Conservation (phyloP, 768 basidiomycete species). For the Leccinum variicolor region DNA sequence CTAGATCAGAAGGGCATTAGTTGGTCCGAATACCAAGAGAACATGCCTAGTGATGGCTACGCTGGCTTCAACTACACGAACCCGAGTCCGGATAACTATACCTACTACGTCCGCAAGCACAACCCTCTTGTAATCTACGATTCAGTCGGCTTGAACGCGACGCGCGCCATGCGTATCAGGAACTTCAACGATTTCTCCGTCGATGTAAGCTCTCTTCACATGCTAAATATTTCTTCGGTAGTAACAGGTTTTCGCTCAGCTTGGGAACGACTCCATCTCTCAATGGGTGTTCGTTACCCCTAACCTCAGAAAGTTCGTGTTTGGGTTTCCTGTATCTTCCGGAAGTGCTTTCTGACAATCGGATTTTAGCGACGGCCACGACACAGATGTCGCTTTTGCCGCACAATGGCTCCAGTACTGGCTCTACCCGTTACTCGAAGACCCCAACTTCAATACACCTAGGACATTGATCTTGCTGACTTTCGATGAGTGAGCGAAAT, state of each 20-base stretch:
- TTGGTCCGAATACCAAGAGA: conserved; percentile 61
- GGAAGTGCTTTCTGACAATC: background rate
- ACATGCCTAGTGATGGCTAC: conserved; percentile 49
- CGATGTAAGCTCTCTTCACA: conserved; percentile 35
- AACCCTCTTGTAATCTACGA: conserved; percentile 50
- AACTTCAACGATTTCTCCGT: conserved; percentile 60
- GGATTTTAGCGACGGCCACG: conserved; percentile 50
- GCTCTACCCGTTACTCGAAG: conserved; percentile 47
- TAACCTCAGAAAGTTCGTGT: conserved; percentile 38
- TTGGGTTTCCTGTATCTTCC: background rate
- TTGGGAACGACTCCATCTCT: conserved; percentile 42
- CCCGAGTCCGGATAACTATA: conserved; percentile 31
- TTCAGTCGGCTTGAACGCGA: conserved; percentile 40
- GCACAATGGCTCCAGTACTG: conserved; percentile 46
- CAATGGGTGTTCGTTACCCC: conserved; percentile 64
- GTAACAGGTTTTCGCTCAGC: conserved; percentile 5
- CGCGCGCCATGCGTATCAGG: conserved; percentile 42
- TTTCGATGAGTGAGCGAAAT: conserved; percentile 52
- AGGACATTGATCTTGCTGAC: conserved; percentile 56
- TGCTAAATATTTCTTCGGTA: background rate
- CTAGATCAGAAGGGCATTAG: conserved; percentile 53
- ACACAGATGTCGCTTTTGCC: conserved; percentile 50
- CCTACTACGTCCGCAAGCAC: conserved; percentile 54
- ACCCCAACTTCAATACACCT: conserved; percentile 51
- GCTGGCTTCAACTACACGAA: conserved; percentile 35